Evolutionary conservation across 257 asterid species (phyloP), one percentile per base, ranked within the genome.

Genomic region (Ophiorrhiza pumila): DNA sequence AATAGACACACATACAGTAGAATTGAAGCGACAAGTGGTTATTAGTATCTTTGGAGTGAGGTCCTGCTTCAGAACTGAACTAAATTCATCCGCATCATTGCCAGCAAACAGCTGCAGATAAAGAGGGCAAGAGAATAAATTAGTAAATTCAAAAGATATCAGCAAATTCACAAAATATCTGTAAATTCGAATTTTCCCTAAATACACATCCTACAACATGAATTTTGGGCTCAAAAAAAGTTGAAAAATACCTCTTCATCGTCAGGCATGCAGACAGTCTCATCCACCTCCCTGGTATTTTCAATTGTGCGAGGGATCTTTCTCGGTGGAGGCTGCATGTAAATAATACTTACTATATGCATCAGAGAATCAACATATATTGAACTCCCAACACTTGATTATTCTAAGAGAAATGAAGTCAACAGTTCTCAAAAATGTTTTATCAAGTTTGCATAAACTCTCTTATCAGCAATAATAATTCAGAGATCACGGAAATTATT

Each of bases 41-140:
- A 94, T 87, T 87, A 94, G 82, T 72, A 87, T 80, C 85, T 90
- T 94, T 18, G 99, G 96, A 68, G 66, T n/a, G 61, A 62, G 41
- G 18, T 83, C 95, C 65, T 87, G 89, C 73, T 82, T 85, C 81
- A 94, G 74, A 27, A 94, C 73, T 29, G 84, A 47, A 65, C 85
- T 88, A 87, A 94, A 91, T 55, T 94, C 99, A 84, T 94, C 99
- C 14, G 90, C 97, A 79, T 88, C 93, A 73, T 90, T 94, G 37
- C 88, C 93, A 63, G 87, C 97, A 83, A 85, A 91, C 34, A 93
- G 85, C 88, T 79, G 74, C 82, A 77, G 68, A 47, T 7, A n/a
- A 41, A 67, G 47, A 65, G 42, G 35, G 43, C 10, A 2, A 39
- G 9, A 46, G 9, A 45, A 68, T 5, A 42, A 18, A 25, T 43